Conservation (phyloP, 805 yeast species). For the Ogataea angusta region DNA sequence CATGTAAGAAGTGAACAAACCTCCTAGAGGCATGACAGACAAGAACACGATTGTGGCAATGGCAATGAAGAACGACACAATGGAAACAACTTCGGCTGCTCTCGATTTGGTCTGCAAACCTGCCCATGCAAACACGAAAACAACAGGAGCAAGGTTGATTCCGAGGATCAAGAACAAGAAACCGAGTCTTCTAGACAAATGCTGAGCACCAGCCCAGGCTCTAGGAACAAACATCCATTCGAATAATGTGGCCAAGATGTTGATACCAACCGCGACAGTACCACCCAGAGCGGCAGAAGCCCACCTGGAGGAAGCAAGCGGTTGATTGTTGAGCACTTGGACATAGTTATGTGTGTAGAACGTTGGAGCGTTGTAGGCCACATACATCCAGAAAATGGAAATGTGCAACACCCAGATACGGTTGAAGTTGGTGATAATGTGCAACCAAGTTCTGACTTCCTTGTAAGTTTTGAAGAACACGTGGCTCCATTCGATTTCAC, state of each 20-base stretch:
- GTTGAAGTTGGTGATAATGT: slow-evolving; percentile 89
- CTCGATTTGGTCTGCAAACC: slow-evolving; percentile 62
- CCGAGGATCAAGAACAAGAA: slow-evolving; percentile 64
- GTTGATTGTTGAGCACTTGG: slow-evolving; percentile 80
- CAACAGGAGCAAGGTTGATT: slow-evolving; percentile 79
- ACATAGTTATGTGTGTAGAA: slow-evolving; percentile 83
- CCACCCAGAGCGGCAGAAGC: slow-evolving; percentile 93
- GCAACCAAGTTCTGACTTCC: slow-evolving; percentile 97
- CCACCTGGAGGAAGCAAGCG: slow-evolving; percentile 90
- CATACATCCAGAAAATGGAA: slow-evolving; percentile 90
- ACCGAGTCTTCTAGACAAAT: slow-evolving; percentile 80
- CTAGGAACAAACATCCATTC: slow-evolving; percentile 98
- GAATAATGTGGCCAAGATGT: slow-evolving; percentile 79
- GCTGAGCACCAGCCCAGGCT: slow-evolving; percentile 99
- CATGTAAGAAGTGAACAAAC: slow-evolving; percentile 89
- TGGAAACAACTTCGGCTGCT: slow-evolving; percentile 74
- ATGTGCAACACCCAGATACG: slow-evolving; percentile 97
- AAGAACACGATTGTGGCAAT: slow-evolving; percentile 80
- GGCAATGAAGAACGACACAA: slow-evolving; percentile 87
- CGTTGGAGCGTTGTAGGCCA: slow-evolving; percentile 88
- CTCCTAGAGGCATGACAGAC: slow-evolving; percentile 95
- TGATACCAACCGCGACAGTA: slow-evolving; percentile 75
- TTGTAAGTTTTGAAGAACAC: slow-evolving; percentile 94
- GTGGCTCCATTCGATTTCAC: slow-evolving; percentile 88
- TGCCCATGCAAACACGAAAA: slow-evolving; percentile 81